Evolutionary conservation across 768 basidiomycete species (phyloP), one percentile per base, ranked within the genome.

Genomic region (Amanita muscaria): DNA sequence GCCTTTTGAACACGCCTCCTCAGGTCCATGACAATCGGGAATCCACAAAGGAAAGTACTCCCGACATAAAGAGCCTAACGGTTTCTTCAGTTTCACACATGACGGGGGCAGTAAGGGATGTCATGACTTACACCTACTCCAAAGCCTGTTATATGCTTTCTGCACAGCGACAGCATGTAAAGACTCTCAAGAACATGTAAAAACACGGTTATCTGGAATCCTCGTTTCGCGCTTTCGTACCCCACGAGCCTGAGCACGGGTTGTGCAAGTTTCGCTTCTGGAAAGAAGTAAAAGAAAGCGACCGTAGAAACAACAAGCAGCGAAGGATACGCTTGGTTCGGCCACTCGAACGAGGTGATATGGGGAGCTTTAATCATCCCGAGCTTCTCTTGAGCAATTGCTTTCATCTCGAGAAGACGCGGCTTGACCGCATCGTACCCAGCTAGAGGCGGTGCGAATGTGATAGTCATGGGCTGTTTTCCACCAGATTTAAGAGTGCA

Each of bases 351-450:
- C 10, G 68, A 64, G 0, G 67, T 68, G 46, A 89, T 73, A 44
- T 73, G 68, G 1, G 87, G 86, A 1, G 73, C 64, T 58, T 76
- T 75, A 32, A 78, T 76, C 83, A 85, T 87, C 21, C 88, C 87
- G 14, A 90, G 71, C 1, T 77, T 72, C 56, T 85, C 85, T 55
- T 89, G 83, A 0, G 88, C 83, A 19, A 84, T 69, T 0, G 78
- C 78, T 56, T 87, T n/a, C n/a, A n/a, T n/a, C n/a, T n/a, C n/a
- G n/a, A n/a, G n/a, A n/a, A n/a, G n/a, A n/a, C n/a, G n/a, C 2
- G 85, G 84, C 55, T 88, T 88, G 19, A 90, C 86, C 24, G 88
- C 87, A 1, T 86, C 83, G 54, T 89, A 89, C 0, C 81, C 79
- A 3, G 64, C 53, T 22, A 91, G 65, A 2, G 82, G 85, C 0